phyloP scores from a whole-genome alignment of 2,329 filamentous ascomycete genomes.

The Hirsutella rhossiliensis region DNA sequence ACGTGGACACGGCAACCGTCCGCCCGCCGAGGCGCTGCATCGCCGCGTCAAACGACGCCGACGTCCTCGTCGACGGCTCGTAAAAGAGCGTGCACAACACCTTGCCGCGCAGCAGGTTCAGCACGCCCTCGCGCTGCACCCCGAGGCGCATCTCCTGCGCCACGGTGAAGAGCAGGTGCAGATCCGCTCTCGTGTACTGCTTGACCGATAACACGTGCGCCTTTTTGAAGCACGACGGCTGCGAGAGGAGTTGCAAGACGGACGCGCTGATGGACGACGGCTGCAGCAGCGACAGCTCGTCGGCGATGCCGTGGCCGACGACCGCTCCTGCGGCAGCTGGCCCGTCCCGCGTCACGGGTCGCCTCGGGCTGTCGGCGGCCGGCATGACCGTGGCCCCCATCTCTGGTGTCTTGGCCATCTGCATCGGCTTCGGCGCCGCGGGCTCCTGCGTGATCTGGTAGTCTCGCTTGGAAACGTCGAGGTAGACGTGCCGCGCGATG shows the following conservation, averaged over 20 bases:
- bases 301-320: too few species aligned
- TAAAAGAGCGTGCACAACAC: slow-evolving; percentile 92
- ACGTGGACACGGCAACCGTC: slow-evolving; percentile 69
- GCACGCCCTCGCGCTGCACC: slow-evolving; percentile 81
- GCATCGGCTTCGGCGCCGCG: slow-evolving; percentile 55
- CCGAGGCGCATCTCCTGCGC: slow-evolving; percentile 96
- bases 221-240: slow-evolving; percentile 73
- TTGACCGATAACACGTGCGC: slow-evolving; percentile 85
- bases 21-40: slow-evolving; percentile 96
- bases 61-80: slow-evolving; percentile 92
- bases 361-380: slow-evolving; percentile 25
- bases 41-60: slow-evolving; percentile 88
- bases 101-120: slow-evolving; percentile 75
- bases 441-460: slow-evolving; percentile 83
- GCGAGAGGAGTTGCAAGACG: slow-evolving; percentile 60
- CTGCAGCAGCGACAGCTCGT: slow-evolving; percentile 28
- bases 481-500: slow-evolving; percentile 75
- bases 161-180: slow-evolving; percentile 90
- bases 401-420: slow-evolving; percentile 40
- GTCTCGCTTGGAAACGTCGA: slow-evolving; percentile 74
- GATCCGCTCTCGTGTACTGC: slow-evolving; percentile 75
- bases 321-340: too few species aligned
- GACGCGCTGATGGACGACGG: slow-evolving; percentile 44
- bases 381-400: slow-evolving; percentile 35
- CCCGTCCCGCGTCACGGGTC: slow-evolving; percentile 15